phyloP scores from a whole-genome alignment of 169 alveolate species.

The Eimeria falciformis region DNA sequence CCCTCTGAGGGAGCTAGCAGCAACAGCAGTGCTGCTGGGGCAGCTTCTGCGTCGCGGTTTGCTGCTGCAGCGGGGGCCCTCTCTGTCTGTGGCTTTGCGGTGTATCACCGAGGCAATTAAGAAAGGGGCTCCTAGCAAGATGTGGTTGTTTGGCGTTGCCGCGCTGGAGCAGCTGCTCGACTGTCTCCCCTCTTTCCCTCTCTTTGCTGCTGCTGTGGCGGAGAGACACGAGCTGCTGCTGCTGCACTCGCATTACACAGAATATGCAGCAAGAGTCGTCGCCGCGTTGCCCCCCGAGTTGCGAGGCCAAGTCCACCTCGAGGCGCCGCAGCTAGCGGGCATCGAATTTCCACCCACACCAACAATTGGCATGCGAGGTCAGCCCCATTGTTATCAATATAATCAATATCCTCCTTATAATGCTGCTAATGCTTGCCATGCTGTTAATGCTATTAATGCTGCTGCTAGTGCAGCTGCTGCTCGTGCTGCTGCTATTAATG shows the following conservation, averaged over 20 bases:
- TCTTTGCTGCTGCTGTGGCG: conserved; percentile 56
- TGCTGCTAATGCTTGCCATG: neutral
- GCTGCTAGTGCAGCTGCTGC: neutral
- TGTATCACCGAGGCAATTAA: conserved; percentile 83
- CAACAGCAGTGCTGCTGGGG: conserved; percentile 84
- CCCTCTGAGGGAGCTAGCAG: conserved; percentile 79
- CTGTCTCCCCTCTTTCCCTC: conserved; percentile 51
- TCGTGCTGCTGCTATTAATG: conserved; percentile 37
- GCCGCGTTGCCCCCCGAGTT: conserved; percentile 51
- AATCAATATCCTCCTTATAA: neutral
- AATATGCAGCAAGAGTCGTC: conserved; percentile 35
- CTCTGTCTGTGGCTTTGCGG: conserved; percentile 80
- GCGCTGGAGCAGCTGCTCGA: conserved; percentile 82
- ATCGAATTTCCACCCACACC: conserved; percentile 38
- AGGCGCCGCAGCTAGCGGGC: neutral
- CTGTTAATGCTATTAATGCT: neutral
- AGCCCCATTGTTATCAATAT: neutral
- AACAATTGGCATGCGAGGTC: conserved; percentile 27
- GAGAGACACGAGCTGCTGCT: conserved; percentile 56
- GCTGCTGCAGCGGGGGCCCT: conserved; percentile 77
- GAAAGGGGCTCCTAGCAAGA: conserved; percentile 79
- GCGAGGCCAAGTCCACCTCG: conserved; percentile 11
- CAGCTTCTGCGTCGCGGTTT: conserved; percentile 78
- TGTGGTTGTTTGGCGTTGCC: conserved; percentile 83
- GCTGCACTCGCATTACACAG: conserved; percentile 61